Conservation (phyloP, 139 green algal genomes). For the Edaphochlamys debaryana region DNA sequence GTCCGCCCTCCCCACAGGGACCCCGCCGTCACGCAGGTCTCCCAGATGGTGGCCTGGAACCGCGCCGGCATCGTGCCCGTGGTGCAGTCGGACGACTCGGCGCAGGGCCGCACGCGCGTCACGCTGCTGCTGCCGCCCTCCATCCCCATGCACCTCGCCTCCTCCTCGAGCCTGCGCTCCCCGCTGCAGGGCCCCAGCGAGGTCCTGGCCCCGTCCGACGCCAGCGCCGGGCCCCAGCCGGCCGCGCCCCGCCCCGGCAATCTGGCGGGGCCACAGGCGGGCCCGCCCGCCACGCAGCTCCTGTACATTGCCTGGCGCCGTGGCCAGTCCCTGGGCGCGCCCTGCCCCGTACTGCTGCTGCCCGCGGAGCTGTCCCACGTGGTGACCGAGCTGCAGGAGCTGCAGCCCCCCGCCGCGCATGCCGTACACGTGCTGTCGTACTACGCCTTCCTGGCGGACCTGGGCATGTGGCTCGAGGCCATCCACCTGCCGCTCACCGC, state of each 20-base stretch:
- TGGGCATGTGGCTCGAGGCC: conserved; percentile 26
- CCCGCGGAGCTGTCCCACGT: background rate
- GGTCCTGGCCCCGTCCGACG: too few relatives aligned
- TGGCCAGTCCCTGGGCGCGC: background rate
- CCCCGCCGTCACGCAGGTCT: background rate
- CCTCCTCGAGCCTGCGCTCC: too few relatives aligned
- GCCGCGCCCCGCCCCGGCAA: background rate
- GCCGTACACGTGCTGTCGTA: background rate
- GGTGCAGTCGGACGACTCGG: conserved; percentile 7
- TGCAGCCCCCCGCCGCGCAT: background rate
- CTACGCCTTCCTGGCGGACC: conserved; percentile 15
- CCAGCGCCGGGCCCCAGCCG: too few relatives aligned
- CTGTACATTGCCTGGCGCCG: conserved; percentile 10
- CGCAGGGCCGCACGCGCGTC: background rate
- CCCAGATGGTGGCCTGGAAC: conserved; percentile 31
- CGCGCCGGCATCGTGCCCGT: background rate
- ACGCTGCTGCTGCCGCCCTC: background rate
- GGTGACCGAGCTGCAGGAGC: conserved; percentile 5
- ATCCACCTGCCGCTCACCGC: background rate
- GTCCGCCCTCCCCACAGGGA: too few relatives aligned
- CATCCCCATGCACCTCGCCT: too few relatives aligned
- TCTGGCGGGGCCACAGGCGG: background rate
- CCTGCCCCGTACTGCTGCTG: conserved; percentile 19
- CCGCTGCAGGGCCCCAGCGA: too few relatives aligned
- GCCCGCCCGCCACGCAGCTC: background rate